Evolutionary conservation across 176 grass and related monocot genomes (phyloP), one percentile per base, ranked within the genome.

Genomic region (Paspalum notatum): DNA sequence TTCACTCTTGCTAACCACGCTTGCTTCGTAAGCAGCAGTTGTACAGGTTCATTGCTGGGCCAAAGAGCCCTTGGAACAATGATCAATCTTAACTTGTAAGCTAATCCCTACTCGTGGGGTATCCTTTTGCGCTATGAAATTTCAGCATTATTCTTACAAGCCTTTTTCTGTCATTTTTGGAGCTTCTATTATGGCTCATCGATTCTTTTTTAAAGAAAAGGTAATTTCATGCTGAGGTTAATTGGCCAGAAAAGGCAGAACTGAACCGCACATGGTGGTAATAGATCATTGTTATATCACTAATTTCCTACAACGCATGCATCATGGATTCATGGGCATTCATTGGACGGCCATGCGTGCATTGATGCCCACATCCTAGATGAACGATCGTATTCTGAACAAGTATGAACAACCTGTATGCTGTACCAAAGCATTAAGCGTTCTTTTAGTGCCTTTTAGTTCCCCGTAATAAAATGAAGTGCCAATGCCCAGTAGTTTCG

Each of bases 21-120:
- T 49, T 63, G 64, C 39, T 81, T 85, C 18, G 15, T 80, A 74
- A 50, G 63, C 48, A 81, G 71, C 71, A 25, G 42, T 57, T 80
- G 83, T 79, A 72, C 48, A 80, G 59, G 66, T 39, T 72, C n/a
- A 13, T 43, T 8, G 3, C 39, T 21, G 64, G 71, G 49, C 48
- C 61, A 39, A 58, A 56, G 40, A 24, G 42, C 14, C 68, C 43
- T 47, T 66, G 66, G 4, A 45, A 15, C 49, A 38, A 65, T 80
- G 39, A 64, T 66, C 16, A n/a, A 6, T 27, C 66, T 37, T 5
- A 13, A 45, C 62, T 39, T 47, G 41, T 65, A 72, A 56, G 12
- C 39, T 71, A 73, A 80, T 65, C 12, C 40, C 40, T 39, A 27
- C 18, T 75, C 44, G 3, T 76, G 48, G 47, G 7, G 66, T 65